Evolutionary conservation across 495 filamentous ascomycete genomes (phyloP).

Genomic region (Annulohypoxylon moriforme): DNA sequence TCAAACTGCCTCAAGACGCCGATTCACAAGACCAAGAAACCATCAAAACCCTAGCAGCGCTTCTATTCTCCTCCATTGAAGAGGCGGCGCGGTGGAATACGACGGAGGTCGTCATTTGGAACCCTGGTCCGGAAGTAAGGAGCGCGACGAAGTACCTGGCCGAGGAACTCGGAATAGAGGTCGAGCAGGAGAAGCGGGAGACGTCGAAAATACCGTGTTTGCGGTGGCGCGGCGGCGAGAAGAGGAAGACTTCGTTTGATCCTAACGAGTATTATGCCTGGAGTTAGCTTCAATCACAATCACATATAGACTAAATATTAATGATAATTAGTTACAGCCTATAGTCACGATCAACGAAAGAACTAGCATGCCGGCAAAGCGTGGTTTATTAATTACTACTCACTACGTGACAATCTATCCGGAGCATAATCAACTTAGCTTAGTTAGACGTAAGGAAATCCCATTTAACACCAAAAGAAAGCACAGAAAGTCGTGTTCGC

Average conservation of each 20-base stretch:
- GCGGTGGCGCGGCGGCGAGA: slow-evolving; percentile 33
- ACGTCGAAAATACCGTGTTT: slow-evolving; percentile 27
- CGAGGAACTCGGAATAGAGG: slow-evolving; percentile 5
- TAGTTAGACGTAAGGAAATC: background rate
- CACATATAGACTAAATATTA: too few relatives aligned
- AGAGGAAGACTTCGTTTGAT: slow-evolving; percentile 6
- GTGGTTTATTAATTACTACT: background rate
- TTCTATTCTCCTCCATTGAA: slow-evolving; percentile 26
- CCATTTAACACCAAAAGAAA: background rate
- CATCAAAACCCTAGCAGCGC: slow-evolving; percentile 4
- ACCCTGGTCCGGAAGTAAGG: slow-evolving; percentile 15
- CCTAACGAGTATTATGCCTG: slow-evolving; percentile 41
- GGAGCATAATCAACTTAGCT: background rate
- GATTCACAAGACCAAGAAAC: background rate
- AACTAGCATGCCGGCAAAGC: background rate
- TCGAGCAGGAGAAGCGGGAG: slow-evolving; percentile 22
- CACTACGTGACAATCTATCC: background rate
- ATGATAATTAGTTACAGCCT: background rate
- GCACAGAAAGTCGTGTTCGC: slow-evolving; percentile 14
- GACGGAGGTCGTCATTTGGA: slow-evolving; percentile 30
- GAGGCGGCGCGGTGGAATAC: slow-evolving; percentile 23
- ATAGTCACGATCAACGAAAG: background rate
- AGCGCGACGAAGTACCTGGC: slow-evolving; percentile 14
- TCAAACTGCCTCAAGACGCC: slow-evolving; percentile 5
- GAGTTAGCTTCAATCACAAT: too few relatives aligned